phyloP scores from a whole-genome alignment of 768 basidiomycete genomes.

The Hypholoma sublateritium region DNA sequence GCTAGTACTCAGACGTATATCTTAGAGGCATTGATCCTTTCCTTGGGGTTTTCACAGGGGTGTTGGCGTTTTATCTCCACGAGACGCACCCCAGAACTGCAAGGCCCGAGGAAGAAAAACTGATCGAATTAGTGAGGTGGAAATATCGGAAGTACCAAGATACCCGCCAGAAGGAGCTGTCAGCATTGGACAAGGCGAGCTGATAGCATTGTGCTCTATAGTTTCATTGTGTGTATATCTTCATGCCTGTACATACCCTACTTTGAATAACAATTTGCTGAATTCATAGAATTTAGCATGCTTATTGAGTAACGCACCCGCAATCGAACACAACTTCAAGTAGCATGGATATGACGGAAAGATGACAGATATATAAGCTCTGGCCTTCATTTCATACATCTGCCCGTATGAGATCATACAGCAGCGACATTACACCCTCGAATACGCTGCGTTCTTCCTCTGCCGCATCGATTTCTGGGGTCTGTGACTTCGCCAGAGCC shows the following conservation, averaged over 20 bases:
- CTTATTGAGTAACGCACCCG: background rate
- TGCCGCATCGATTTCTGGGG: conserved; percentile 25
- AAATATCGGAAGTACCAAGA: conserved; percentile 56
- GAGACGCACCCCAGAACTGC: conserved; percentile 79
- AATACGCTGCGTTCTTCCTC: conserved; percentile 44
- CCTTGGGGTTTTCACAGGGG: conserved; percentile 76
- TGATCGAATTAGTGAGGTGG: conserved; percentile 61
- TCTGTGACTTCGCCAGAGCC: conserved; percentile 49
- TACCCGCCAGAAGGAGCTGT: conserved; percentile 28
- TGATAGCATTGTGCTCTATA: background rate
- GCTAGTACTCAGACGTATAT: conserved; percentile 7
- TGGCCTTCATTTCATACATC: background rate
- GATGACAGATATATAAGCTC: background rate
- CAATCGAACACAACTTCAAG: background rate
- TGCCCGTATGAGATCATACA: conserved; percentile 35
- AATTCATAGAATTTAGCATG: background rate
- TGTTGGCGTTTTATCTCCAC: conserved; percentile 76
- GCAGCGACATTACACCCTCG: conserved; percentile 46
- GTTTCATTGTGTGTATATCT: too few species aligned
- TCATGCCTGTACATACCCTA: too few species aligned
- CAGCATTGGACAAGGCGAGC: conserved; percentile 40
- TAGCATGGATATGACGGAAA: background rate
- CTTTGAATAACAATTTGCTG: too few species aligned
- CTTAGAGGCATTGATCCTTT: conserved; percentile 66
- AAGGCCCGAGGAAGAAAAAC: conserved; percentile 51